Percentiles rank a stretch among this genome's conserved stretches.
Conservation (phyloP, 805 yeast genomes). For the Pichia manshurica region DNA sequence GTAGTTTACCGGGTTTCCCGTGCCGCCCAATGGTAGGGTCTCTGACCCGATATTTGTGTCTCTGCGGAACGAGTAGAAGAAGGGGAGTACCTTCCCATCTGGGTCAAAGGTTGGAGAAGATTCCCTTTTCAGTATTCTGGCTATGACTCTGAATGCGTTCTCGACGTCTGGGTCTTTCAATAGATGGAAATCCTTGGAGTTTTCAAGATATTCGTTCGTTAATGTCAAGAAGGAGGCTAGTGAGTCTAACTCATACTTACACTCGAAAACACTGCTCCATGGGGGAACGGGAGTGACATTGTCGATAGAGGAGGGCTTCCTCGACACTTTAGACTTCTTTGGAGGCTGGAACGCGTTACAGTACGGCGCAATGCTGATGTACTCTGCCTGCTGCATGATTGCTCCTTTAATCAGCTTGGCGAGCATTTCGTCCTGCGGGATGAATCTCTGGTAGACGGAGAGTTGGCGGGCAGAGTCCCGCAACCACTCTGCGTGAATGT, state of each 20-base stretch:
- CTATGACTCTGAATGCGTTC: conserved; percentile 46
- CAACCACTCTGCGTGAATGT: conserved; percentile 90
- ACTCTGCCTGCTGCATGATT: conserved; percentile 69
- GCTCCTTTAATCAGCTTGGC: conserved; percentile 64
- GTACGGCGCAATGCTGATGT: conserved; percentile 59
- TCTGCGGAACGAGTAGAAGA: conserved; percentile 65
- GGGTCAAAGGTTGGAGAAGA: conserved; percentile 53
- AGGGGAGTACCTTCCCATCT: conserved; percentile 42
- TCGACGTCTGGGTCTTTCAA: conserved; percentile 51
- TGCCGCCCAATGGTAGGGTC: conserved; percentile 71
- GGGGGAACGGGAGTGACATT: conserved; percentile 64
- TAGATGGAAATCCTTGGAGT: conserved; percentile 44
- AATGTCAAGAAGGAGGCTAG: conserved; percentile 75
- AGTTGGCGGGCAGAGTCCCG: conserved; percentile 83
- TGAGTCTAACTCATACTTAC: conserved; percentile 86
- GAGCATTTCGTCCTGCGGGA: conserved; percentile 45
- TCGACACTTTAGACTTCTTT: conserved; percentile 39
- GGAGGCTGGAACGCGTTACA: conserved; percentile 95
- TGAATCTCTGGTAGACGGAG: conserved; percentile 63
- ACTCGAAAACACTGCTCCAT: conserved; percentile 72
- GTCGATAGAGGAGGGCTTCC: conserved; percentile 53
- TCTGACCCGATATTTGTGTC: conserved; percentile 73
- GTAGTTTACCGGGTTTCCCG: conserved; percentile 75
- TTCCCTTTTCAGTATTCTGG: conserved; percentile 54
- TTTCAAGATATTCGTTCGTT: conserved; percentile 60